phyloP scores from a whole-genome alignment of 2,329 filamentous ascomycete genomes.

The Exophiala calicioides region DNA sequence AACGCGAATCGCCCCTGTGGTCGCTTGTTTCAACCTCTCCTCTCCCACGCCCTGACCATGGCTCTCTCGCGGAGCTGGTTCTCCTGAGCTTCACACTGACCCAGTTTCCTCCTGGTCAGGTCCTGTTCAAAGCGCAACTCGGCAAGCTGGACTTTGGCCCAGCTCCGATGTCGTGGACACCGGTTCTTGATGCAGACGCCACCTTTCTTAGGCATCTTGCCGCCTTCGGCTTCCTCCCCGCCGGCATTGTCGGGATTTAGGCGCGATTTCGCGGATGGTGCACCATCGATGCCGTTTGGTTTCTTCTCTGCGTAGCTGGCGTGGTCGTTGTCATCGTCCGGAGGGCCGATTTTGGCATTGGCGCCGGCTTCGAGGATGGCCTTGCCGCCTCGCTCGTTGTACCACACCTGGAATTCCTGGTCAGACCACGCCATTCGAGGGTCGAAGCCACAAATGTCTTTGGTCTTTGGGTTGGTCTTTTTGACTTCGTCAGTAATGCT shows the following conservation, averaged over 20 bases:
- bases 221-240: constrained; percentile 40
- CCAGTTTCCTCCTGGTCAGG: constrained; percentile 23
- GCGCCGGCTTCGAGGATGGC: constrained; percentile 30
- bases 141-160: constrained; percentile 46
- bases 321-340: constrained; percentile 42
- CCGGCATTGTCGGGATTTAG: constrained; percentile 33
- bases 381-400: constrained; percentile 40
- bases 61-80: constrained; percentile 25
- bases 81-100: constrained; percentile 19
- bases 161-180: constrained; percentile 51
- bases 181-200: constrained; percentile 51
- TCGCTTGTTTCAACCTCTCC: constrained; percentile 4
- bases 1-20: not conserved
- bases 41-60: constrained; percentile 28
- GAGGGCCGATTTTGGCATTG: constrained; percentile 32
- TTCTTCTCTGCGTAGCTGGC: constrained; percentile 30
- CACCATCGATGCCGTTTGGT: constrained; percentile 31
- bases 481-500: constrained; percentile 46
- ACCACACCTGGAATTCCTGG: constrained; percentile 51
- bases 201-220: constrained; percentile 34
- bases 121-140: constrained; percentile 32
- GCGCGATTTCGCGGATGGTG: constrained; percentile 32
- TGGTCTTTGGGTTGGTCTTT: constrained; percentile 47
- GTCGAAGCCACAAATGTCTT: constrained; percentile 53
- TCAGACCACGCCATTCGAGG: constrained; percentile 50